Conservation (phyloP, 202 grass and related monocot genomes). For the Bolboschoenoplectus hybrid region DNA sequence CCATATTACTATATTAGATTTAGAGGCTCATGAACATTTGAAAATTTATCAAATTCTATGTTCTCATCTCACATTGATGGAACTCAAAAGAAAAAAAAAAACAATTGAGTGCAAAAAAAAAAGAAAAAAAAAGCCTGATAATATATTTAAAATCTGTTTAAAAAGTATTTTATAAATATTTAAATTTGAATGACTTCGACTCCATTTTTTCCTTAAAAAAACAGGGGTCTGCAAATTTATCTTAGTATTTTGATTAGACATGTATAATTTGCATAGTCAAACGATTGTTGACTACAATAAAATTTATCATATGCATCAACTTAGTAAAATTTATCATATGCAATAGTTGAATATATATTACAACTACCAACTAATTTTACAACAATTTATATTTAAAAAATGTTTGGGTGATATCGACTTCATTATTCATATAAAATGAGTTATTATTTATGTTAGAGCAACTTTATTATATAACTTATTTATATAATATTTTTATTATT, state of each 20-base stretch:
- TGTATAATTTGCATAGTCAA: background rate
- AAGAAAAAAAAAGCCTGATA: no score
- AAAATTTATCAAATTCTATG: background rate
- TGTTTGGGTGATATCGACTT: background rate
- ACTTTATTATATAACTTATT: no score
- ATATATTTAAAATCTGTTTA: no score
- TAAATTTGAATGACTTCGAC: background rate
- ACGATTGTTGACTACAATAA: background rate
- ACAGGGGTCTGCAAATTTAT: background rate
- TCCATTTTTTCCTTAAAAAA: background rate
- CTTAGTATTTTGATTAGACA: background rate
- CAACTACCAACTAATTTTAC: no score
- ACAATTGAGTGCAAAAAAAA: no score
- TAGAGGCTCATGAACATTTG: background rate
- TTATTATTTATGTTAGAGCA: no score
- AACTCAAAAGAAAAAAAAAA: no score
- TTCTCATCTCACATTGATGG: no score
- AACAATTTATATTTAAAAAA: background rate
- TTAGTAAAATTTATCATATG: background rate
- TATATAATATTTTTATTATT: no score
- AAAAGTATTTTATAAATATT: background rate
- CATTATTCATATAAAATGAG: no score
- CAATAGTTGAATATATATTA: background rate
- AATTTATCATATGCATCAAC: background rate
- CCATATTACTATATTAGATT: background rate